phyloP scores from a whole-genome alignment of 148 eudicot genomes.

The Dysphania ambrosioides region DNA sequence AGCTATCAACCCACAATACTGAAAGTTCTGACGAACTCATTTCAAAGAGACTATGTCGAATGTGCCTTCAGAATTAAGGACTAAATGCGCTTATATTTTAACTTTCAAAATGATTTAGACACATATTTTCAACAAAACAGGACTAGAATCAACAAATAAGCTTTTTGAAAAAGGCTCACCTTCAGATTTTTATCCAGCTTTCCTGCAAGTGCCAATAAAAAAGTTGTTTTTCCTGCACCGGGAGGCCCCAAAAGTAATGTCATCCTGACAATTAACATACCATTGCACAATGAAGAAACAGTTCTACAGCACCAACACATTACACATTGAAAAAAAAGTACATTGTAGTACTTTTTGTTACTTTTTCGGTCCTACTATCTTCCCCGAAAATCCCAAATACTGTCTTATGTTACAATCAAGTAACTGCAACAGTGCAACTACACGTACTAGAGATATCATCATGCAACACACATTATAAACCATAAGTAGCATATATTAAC shows the following conservation, averaged over 20 bases:
- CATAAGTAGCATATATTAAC: neutral
- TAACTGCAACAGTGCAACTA: neutral
- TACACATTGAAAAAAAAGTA: neutral
- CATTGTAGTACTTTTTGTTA: neutral
- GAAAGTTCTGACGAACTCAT: neutral
- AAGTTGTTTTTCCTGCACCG: constrained; percentile 72
- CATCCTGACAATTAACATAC: constrained; percentile 42
- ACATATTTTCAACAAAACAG: neutral
- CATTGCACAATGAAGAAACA: constrained; percentile 4
- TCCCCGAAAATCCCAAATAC: neutral
- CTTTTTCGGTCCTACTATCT: neutral
- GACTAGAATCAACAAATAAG: neutral
- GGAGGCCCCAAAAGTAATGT: constrained; percentile 83
- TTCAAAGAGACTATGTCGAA: neutral
- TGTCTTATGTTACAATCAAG: neutral
- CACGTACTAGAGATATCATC: neutral
- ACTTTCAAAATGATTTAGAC: too few species aligned
- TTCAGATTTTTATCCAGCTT: constrained; percentile 49
- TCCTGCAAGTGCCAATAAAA: constrained; percentile 58
- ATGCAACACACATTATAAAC: neutral
- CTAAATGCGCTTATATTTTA: too few species aligned
- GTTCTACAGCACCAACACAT: neutral
- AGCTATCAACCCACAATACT: neutral
- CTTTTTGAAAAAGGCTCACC: constrained; percentile 24
- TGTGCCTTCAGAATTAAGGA: neutral